Base-by-base conservation (phyloP, 176 grass and related monocot species). In the Elaeis guineensis region DNA sequence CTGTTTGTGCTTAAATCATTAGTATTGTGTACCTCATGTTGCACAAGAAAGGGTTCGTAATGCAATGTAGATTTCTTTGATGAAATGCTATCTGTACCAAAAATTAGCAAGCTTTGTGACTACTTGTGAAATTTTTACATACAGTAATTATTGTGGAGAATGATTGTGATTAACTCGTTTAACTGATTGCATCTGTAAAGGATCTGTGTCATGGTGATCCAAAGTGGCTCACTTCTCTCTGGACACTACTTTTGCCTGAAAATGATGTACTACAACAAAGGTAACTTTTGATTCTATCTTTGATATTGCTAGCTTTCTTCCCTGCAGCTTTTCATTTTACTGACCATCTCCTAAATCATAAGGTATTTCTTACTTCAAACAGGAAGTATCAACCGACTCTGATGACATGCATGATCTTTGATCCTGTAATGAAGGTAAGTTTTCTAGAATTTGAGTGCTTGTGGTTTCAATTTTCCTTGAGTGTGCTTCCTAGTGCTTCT, bases 331-430 rank as follows among this genome's bases (percentile, higher is more conserved):
- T 44, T 44, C 11, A 44, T 44, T 44, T 44, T 12, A 44, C 11
- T 12, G 11, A 14, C 11, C 35, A 44, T 44, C 35, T 44, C 35
- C 35, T 44, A 44, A 44, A 14, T 44, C 2, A 8, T 44, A 44
- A 44, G 35, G 35, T 25, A n/a, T 77, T 73, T 54, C 53, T 17
- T 76, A 67, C 65, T 66, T 78, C 83, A 29, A 64, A 59, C 73
- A 96, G 91, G 67, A 96, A 90, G 75, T 81, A 87, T 78, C 83
- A 86, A 75, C 80, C 86, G 30, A 96, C 83, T 79, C 80, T 96
- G 49, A 90, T 96, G 86, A 90, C 86, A 74, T 96, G 78, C 67
- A 67, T 96, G 71, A 83, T 96, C 51, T 96, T 96, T 77, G 91
- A 90, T 84, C 83, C 91, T 71, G 66, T 90, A 69, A 65, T 69